These are phyloP conservation scores for Arabidopsis suecica DNA, from an alignment of 345 rosid species.

Conservation along the genomic window DNA sequence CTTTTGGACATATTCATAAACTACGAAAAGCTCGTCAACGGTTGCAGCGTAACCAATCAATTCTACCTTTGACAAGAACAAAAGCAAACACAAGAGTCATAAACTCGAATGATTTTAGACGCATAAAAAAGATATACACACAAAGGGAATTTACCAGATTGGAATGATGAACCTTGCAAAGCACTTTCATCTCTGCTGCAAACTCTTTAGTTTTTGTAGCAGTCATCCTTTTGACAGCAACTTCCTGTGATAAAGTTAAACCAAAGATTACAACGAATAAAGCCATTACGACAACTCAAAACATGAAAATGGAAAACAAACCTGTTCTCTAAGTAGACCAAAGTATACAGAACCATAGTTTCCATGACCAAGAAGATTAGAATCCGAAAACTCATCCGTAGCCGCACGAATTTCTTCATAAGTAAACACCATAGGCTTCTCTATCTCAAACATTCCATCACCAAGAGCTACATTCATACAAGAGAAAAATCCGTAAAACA, in stretches of 20 bases:
- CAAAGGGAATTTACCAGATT: constrained; percentile 70
- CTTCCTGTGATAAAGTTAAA: constrained; percentile 63
- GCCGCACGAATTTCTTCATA: constrained; percentile 73
- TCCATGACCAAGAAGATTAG: constrained; percentile 92
- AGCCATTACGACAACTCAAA: neutral
- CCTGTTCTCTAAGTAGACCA: constrained; percentile 86
- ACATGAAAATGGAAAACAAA: constrained; percentile 33
- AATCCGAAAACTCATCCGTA: constrained; percentile 82
- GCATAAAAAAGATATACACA: neutral
- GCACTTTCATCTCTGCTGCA: constrained; percentile 91
- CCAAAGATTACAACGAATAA: constrained; percentile 10
- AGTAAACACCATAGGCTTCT: constrained; percentile 83
- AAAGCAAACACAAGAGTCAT: constrained; percentile 51
- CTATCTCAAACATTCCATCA: constrained; percentile 71
- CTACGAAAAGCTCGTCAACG: constrained; percentile 77
- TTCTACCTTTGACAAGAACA: constrained; percentile 80
- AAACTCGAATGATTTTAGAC: constrained; percentile 1
- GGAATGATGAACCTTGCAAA: constrained; percentile 95
- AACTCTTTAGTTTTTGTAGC: constrained; percentile 93
- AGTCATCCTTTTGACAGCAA: constrained; percentile 90
- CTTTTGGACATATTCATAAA: constrained; percentile 91
- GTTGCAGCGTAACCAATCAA: constrained; percentile 90
- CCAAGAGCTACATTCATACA: constrained; percentile 59
- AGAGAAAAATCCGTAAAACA: constrained; percentile 10
- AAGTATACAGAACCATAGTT: constrained; percentile 89